Evolutionary conservation across 2,329 filamentous ascomycete genomes (phyloP), one percentile per base, ranked within the genome.

Genomic region (Neoscytalidium dimidiatum): DNA sequence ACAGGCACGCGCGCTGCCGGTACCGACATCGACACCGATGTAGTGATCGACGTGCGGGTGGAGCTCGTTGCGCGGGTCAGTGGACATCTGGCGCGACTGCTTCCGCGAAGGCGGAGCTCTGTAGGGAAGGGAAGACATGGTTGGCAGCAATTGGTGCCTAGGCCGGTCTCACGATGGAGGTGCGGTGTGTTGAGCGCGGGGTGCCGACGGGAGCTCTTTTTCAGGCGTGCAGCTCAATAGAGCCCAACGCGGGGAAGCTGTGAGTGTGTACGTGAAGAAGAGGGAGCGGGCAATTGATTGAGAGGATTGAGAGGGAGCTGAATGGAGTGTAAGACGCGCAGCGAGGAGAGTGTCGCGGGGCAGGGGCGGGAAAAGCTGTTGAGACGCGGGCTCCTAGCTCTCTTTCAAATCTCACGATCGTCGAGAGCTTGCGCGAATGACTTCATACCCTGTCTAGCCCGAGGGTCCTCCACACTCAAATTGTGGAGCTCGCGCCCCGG

Each of bases 11-110:
- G 94, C 95, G 76, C 92, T 97, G 64, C 95, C 95, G 21, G 95
- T 99, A 61, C 95, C 95, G 58, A 99, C 94, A 81, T 99, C 95
- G 71, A 99, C 92, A 67, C 94, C 94, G 74, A 98, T 88, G 75
- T 86, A 89, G 73, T 89, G 85, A 71, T 87, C 84, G 69, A 83
- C 77, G 66, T 85, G 83, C 44, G 84, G 80, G 62, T 81, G 81
- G 61, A 88, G 78, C 70, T 87, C 84, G 71, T 88, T 85, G 69
- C 84, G 82, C 57, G 83, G 80, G 71, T 82, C 81, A 44, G 80
- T 78, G 14, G 79, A 82, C 77, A 83, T 77, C 69, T 82, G 80
- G 64, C 80, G 78, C 67, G 80, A 81, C 69, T 76, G 75, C 71
- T 78, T 56, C 44, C 60, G 51, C 38, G 43, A 60, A 33, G 58